Evolutionary conservation across 2,329 filamentous ascomycete species (phyloP).

Genomic region (Ophiostoma pallidulum): DNA sequence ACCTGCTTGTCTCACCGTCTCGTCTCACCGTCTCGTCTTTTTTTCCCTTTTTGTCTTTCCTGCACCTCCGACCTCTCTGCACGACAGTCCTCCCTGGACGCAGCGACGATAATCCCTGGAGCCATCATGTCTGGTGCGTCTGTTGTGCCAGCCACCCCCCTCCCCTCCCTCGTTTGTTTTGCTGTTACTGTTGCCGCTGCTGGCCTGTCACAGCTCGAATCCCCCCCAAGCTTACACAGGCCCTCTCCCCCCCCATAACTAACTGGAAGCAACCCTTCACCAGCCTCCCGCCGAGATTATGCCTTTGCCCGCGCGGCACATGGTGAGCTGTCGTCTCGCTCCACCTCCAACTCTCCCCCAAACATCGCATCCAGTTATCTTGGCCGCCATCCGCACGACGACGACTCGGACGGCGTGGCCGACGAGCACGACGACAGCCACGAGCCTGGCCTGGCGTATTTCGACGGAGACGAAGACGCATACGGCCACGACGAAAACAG

Average conservation of each 20-base stretch:
- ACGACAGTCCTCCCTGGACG: too few relatives aligned
- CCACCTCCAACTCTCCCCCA: slow-evolving; percentile 12
- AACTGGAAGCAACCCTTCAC: too few relatives aligned
- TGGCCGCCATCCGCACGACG: not conserved
- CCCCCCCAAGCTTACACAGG: not conserved
- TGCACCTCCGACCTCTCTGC: too few relatives aligned
- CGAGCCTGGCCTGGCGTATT: not conserved
- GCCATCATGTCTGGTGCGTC: too few relatives aligned
- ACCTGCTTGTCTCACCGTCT: too few relatives aligned
- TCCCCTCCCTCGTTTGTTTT: too few relatives aligned
- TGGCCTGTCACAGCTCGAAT: too few relatives aligned
- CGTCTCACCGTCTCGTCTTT: too few relatives aligned
- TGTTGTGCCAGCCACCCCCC: too few relatives aligned
- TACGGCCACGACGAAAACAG: not conserved
- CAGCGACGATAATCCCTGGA: too few relatives aligned
- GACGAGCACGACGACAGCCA: not conserved
- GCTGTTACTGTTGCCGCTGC: too few relatives aligned
- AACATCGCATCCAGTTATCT: not conserved
- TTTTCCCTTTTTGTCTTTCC: too few relatives aligned
- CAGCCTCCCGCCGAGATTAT: slow-evolving; percentile 1
- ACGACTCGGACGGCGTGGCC: slow-evolving; percentile 3
- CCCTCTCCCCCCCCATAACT: not conserved
- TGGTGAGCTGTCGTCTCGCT: slow-evolving; percentile 7
- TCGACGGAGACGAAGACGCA: not conserved
- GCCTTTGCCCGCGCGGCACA: not conserved